These are phyloP conservation scores for Backusella liffmaniae DNA, from an alignment of 192 early-diverging fungal species.

Conservation along the genomic window DNA sequence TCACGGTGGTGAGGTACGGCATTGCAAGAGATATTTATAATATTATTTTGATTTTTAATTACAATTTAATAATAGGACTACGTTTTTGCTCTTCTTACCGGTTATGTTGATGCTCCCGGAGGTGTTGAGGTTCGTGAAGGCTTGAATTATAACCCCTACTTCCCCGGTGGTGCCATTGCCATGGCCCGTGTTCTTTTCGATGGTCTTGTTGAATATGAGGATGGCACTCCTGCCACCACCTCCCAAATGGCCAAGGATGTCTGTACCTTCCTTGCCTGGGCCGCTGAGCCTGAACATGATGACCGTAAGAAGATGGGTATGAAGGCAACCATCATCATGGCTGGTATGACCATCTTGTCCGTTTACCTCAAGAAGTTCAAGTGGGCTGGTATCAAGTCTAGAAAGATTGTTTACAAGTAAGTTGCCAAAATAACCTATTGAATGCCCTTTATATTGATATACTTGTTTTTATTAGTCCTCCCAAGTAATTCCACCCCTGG, in stretches of 20 bases:
- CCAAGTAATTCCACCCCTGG: slow-evolving; percentile 18
- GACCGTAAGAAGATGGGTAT: slow-evolving; percentile 95
- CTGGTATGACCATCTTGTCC: slow-evolving; percentile 69
- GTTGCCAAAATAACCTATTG: background rate
- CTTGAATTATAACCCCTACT: slow-evolving; percentile 98
- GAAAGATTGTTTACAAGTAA: slow-evolving; percentile 85
- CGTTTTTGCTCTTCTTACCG: slow-evolving; percentile 91
- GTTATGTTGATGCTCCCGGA: slow-evolving; percentile 92
- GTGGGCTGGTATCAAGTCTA: slow-evolving; percentile 87
- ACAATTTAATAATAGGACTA: slow-evolving; percentile 68
- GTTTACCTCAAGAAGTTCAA: slow-evolving; percentile 94
- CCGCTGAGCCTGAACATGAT: slow-evolving; percentile 96
- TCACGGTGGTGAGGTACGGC: slow-evolving; percentile 81
- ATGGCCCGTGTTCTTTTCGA: slow-evolving; percentile 96
- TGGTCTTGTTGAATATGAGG: slow-evolving; percentile 93
- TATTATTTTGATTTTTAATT: too few relatives aligned
- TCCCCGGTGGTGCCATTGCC: slow-evolving; percentile 96
- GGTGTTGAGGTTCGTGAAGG: slow-evolving; percentile 93
- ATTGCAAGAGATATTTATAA: background rate
- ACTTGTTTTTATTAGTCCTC: slow-evolving; percentile 21
- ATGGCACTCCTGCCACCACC: slow-evolving; percentile 93
- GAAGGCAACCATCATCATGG: slow-evolving; percentile 79
- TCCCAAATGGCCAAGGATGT: slow-evolving; percentile 99
- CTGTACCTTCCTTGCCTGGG: slow-evolving; percentile 89
- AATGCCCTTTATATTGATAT: background rate